Evolutionary conservation across 345 rosid species (phyloP).

Genomic region (Stellera chamaejasme): DNA sequence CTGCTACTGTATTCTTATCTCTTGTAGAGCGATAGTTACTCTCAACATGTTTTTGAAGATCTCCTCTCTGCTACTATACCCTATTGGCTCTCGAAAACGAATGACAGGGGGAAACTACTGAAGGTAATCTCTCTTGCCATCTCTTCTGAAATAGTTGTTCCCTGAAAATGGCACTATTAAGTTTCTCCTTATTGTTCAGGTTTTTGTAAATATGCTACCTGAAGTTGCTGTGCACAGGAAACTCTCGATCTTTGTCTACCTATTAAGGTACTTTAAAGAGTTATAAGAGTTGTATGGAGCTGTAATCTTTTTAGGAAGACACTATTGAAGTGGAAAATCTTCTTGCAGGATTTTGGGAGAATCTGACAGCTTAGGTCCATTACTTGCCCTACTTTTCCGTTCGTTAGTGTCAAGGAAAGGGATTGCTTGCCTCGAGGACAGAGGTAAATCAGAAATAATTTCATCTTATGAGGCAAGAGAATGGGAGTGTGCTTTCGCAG

Average conservation of each 20-base stretch:
- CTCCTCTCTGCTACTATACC: constrained; percentile 78
- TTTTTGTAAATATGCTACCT: constrained; percentile 74
- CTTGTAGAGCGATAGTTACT: constrained; percentile 65
- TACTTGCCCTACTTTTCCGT: constrained; percentile 63
- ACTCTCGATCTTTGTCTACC: constrained; percentile 48
- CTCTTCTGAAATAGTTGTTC: constrained; percentile 1
- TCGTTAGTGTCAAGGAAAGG: constrained; percentile 54
- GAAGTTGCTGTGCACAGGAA: constrained; percentile 74
- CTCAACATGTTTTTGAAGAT: constrained; percentile 63
- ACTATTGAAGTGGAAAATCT: constrained; percentile 11
- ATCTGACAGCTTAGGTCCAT: constrained; percentile 60
- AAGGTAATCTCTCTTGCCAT: constrained; percentile 40
- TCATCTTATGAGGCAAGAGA: constrained; percentile 34
- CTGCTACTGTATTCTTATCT: background rate
- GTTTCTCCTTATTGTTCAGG: constrained; percentile 30
- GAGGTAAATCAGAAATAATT: constrained; percentile 22
- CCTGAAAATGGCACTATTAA: constrained; percentile 5
- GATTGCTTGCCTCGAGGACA: constrained; percentile 24
- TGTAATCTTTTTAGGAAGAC: constrained; percentile 2
- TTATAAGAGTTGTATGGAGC: background rate
- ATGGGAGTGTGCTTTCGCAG: constrained; percentile 83
- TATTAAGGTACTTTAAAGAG: constrained; percentile 55
- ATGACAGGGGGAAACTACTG: constrained; percentile 47
- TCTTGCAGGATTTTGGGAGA: constrained; percentile 76
- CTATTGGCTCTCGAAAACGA: constrained; percentile 64